phyloP scores from a whole-genome alignment of 495 filamentous ascomycete species.

The Aspergillus cristatus region DNA sequence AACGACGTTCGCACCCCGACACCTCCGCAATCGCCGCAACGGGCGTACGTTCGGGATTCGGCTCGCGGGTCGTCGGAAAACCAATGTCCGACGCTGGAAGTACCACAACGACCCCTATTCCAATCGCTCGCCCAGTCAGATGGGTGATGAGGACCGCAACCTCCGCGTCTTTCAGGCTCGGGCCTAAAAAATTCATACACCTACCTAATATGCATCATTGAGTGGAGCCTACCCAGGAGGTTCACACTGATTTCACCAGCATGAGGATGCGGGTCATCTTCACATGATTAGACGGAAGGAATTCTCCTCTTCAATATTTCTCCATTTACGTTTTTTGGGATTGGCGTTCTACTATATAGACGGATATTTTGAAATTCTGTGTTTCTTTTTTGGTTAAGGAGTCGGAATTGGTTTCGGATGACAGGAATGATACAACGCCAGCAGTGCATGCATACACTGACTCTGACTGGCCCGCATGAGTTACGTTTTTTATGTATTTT shows the following conservation, averaged over 20 bases:
- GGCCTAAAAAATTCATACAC: constrained; percentile 5
- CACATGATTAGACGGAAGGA: too few species aligned
- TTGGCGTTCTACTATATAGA: not conserved
- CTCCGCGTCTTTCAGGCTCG: constrained; percentile 34
- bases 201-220: too few species aligned
- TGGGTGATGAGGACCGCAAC: constrained; percentile 31
- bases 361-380: not conserved
- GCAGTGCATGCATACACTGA: not conserved
- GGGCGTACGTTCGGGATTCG: constrained; percentile 28
- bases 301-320: too few species aligned
- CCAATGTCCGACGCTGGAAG: constrained; percentile 19
- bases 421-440: not conserved
- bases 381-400: too few species aligned
- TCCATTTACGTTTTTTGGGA: not conserved
- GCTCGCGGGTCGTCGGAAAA: constrained; percentile 18
- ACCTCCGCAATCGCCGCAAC: constrained; percentile 32
- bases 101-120: constrained; percentile 24
- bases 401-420: not conserved
- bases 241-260: too few species aligned
- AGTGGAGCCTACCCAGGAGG: too few species aligned
- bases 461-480: not conserved
- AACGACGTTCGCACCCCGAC: constrained; percentile 16
- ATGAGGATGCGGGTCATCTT: too few species aligned
- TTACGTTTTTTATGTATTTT: too few species aligned
- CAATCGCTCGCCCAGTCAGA: constrained; percentile 15